A percentile compares a stretch with the other conserved stretches of the same genome.
These are phyloP conservation scores for Trichoderma cornu-damae DNA, from an alignment of 2,329 filamentous ascomycete species.

Conservation along the genomic window DNA sequence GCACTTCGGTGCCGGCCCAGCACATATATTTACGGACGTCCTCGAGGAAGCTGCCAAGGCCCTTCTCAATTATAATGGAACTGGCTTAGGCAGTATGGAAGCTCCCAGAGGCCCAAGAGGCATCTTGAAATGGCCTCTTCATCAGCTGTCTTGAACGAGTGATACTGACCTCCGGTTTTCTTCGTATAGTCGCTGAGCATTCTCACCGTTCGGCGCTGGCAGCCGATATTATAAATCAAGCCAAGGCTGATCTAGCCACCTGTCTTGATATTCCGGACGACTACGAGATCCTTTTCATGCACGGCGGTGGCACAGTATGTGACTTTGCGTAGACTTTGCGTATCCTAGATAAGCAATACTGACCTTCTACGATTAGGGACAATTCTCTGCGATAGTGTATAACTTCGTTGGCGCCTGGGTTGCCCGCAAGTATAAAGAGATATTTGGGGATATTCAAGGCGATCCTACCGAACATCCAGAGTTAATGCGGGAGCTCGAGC, in stretches of 20 bases:
- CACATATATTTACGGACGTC: slow-evolving; percentile 78
- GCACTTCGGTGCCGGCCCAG: slow-evolving; percentile 89
- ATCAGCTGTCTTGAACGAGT: neutral
- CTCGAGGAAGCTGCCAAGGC: slow-evolving; percentile 71
- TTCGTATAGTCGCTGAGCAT: slow-evolving; percentile 65
- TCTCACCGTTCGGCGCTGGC: slow-evolving; percentile 81
- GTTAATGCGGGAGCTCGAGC: slow-evolving; percentile 52
- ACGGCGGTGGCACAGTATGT: slow-evolving; percentile 80
- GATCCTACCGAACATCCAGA: neutral
- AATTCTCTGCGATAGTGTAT: slow-evolving; percentile 50
- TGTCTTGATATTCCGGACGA: slow-evolving; percentile 78
- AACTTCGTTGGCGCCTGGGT: slow-evolving; percentile 1
- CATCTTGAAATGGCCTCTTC: neutral
- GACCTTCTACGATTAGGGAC: too few relatives aligned
- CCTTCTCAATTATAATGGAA: slow-evolving; percentile 74
- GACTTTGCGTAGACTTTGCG: too few relatives aligned
- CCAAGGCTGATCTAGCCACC: slow-evolving; percentile 66
- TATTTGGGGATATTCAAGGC: neutral
- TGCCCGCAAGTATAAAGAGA: neutral
- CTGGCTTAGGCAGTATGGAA: slow-evolving; percentile 60
- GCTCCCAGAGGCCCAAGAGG: neutral
- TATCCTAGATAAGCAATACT: too few relatives aligned
- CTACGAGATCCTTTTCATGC: slow-evolving; percentile 86
- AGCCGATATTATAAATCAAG: slow-evolving; percentile 69
- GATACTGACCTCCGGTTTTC: neutral